phyloP scores from a whole-genome alignment of 2,329 filamentous ascomycete species.

The Clathrospora elynae region DNA sequence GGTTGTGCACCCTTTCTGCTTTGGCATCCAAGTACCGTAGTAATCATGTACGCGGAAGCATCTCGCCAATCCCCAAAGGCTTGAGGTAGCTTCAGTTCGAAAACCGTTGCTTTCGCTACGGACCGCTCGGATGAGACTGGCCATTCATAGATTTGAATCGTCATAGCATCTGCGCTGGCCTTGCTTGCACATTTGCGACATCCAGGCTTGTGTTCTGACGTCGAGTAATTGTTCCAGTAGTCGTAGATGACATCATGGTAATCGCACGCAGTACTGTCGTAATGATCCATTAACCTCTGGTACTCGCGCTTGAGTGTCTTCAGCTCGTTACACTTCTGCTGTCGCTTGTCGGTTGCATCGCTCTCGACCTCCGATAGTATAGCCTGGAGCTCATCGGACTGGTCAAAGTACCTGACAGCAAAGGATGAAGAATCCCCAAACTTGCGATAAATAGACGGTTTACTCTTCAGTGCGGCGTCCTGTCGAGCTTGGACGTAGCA shows the following conservation, averaged over 20 bases:
- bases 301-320: slow-evolving; percentile 14
- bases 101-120: slow-evolving; percentile 55
- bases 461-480: slow-evolving; percentile 11
- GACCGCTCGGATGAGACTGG: slow-evolving; percentile 52
- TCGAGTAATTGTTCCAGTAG: slow-evolving; percentile 7
- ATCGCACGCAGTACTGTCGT: slow-evolving; percentile 19
- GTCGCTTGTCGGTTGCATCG: slow-evolving; percentile 37
- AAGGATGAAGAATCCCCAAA: slow-evolving; percentile 51
- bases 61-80: slow-evolving; percentile 58
- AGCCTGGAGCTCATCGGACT: slow-evolving; percentile 50
- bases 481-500: slow-evolving; percentile 52
- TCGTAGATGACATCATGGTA: slow-evolving; percentile 6
- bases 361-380: slow-evolving; percentile 49
- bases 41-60: slow-evolving; percentile 51
- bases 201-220: slow-evolving; percentile 6
- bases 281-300: slow-evolving; percentile 17
- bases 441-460: slow-evolving; percentile 47
- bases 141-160: slow-evolving; percentile 62
- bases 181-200: slow-evolving; percentile 43
- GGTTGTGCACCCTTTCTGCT: not conserved
- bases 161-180: slow-evolving; percentile 45
- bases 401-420: slow-evolving; percentile 55
- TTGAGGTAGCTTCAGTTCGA: slow-evolving; percentile 57
- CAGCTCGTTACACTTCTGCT: slow-evolving; percentile 33
- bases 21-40: slow-evolving; percentile 45